A percentile compares a stretch with the other conserved stretches of the same genome.
Evolutionary conservation across 371 early-diverging fungal genomes (phyloP).

Genomic region (Apophysomyces elegans): DNA sequence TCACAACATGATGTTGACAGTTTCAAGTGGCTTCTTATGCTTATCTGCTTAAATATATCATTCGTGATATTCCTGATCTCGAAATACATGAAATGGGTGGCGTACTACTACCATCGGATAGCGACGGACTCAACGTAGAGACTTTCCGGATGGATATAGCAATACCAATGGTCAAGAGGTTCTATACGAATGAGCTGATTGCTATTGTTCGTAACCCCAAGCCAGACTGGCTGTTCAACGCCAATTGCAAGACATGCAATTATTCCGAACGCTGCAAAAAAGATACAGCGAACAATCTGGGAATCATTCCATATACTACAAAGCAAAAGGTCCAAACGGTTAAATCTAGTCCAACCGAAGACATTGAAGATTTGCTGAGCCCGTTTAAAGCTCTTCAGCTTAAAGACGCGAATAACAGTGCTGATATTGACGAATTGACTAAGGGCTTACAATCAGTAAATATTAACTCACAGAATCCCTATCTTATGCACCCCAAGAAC

Average conservation of each 20-base stretch:
- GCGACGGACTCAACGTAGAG: conserved; percentile 24
- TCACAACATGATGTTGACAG: conserved; percentile 14
- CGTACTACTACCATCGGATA: conserved; percentile 46
- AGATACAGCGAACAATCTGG: conserved; percentile 41
- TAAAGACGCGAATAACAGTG: background rate
- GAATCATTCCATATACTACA: conserved; percentile 39
- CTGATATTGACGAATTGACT: background rate
- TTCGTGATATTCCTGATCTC: conserved; percentile 42
- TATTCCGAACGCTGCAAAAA: conserved; percentile 39
- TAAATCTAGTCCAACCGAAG: conserved; percentile 23
- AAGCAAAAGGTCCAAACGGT: conserved; percentile 21
- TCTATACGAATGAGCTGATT: conserved; percentile 42
- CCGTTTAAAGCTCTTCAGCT: conserved; percentile 13
- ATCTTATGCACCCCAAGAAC: background rate
- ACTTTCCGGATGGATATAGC: conserved; percentile 51
- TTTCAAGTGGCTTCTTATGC: conserved; percentile 61
- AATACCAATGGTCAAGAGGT: conserved; percentile 43
- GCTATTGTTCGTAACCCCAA: conserved; percentile 32
- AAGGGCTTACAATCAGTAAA: background rate
- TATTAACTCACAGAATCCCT: background rate
- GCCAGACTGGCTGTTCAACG: conserved; percentile 46
- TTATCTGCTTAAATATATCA: conserved; percentile 44
- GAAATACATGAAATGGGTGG: conserved; percentile 50
- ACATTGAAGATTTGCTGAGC: conserved; percentile 50
- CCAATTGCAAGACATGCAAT: conserved; percentile 48